A percentile compares a stretch with the other conserved stretches of the same genome.
Evolutionary conservation across 345 rosid genomes (phyloP).

Genomic region (Tarenaya hassleriana): DNA sequence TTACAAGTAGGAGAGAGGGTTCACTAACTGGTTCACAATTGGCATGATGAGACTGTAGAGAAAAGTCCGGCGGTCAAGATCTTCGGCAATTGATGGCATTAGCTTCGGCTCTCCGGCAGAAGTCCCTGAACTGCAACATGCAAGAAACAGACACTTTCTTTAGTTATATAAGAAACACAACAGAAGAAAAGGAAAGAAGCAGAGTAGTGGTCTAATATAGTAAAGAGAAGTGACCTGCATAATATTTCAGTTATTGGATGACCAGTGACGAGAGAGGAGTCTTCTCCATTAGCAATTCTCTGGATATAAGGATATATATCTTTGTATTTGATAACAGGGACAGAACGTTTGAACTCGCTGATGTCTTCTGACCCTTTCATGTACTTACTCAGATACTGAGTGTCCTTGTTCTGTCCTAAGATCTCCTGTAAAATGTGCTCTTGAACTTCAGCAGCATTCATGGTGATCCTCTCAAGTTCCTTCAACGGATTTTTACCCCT

Average conservation of each 20-base stretch:
- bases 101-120: conserved; percentile 86
- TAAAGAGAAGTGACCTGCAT: conserved; percentile 53
- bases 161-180: neutral
- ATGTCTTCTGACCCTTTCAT: conserved; percentile 43
- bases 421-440: conserved; percentile 49
- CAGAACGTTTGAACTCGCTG: conserved; percentile 47
- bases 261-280: conserved; percentile 58
- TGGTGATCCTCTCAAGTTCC: conserved; percentile 68
- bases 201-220: conserved; percentile 58
- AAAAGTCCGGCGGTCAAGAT: conserved; percentile 77
- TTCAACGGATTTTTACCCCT: conserved; percentile 31
- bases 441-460: conserved; percentile 53
- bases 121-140: conserved; percentile 74
- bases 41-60: conserved; percentile 84
- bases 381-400: conserved; percentile 53
- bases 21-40: conserved; percentile 65
- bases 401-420: conserved; percentile 41
- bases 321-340: conserved; percentile 73
- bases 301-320: conserved; percentile 64
- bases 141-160: conserved; percentile 6
- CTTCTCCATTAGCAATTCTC: conserved; percentile 72
- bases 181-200: conserved; percentile 52
- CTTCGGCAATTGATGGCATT: conserved; percentile 92
- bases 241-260: conserved; percentile 74
- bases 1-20: neutral